Evolutionary conservation across 2,329 filamentous ascomycete genomes (phyloP).

Genomic region (Aspergillus puulaauensis): DNA sequence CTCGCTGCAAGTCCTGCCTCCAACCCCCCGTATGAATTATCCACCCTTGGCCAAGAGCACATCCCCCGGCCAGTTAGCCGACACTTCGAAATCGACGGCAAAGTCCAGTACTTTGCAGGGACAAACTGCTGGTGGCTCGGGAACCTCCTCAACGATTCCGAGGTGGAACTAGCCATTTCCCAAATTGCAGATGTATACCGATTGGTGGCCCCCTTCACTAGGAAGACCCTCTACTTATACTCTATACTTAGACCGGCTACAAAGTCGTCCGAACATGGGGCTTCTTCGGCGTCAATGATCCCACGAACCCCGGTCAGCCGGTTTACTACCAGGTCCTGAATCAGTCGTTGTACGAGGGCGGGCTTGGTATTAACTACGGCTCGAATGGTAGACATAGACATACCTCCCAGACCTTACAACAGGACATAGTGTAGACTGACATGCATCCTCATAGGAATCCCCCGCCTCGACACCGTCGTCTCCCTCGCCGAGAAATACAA

Average conservation of each 20-base stretch:
- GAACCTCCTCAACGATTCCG: background rate
- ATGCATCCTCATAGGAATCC: conserved; percentile 17
- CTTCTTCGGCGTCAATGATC: conserved; percentile 7
- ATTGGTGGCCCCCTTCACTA: background rate
- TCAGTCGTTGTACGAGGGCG: conserved; percentile 1
- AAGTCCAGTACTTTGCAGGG: conserved; percentile 8
- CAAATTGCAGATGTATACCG: conserved; percentile 2
- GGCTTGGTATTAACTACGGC: conserved; percentile 6
- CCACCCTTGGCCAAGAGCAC: background rate
- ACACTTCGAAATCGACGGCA: conserved; percentile 7
- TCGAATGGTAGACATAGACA: background rate
- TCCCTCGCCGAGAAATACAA: conserved; percentile 57
- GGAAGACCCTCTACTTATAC: background rate
- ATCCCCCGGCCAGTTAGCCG: background rate
- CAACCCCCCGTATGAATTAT: fast-evolving
- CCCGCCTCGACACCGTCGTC: conserved; percentile 65
- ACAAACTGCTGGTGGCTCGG: conserved; percentile 9
- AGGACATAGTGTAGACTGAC: background rate
- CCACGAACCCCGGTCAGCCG: conserved; percentile 1
- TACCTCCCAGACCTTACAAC: background rate
- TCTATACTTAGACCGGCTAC: background rate
- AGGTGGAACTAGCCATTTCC: conserved; percentile 3
- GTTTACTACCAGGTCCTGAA: conserved; percentile 5
- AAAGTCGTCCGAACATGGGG: conserved; percentile 8
- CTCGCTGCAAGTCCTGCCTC: background rate